Evolutionary conservation across 352 stramenopile species (phyloP), one percentile per base, ranked within the genome.

Genomic region (Peronospora belbahrii): DNA sequence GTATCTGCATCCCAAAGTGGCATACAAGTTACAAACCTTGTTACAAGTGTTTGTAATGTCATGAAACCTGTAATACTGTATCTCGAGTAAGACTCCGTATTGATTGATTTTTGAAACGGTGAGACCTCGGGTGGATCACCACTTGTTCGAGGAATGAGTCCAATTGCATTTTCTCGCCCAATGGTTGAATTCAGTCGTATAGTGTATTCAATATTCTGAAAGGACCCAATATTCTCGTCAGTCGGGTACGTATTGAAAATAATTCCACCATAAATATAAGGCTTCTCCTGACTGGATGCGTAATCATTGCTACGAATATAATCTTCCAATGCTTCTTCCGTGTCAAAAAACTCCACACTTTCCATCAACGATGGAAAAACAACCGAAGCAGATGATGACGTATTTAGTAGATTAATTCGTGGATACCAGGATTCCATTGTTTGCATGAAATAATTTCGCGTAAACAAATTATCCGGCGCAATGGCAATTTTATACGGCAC

Each of bases 341-440:
- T 67, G 20, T 67, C 43, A 50, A 77, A 88, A 38, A 88, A 88
- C 42, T 70, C 3, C n/a, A 88, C 59, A 25, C 68, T 79, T 27
- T 85, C 72, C 14, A 60, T 27, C 1, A 83, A 62, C 7, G 70
- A 83, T 13, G 76, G 76, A 28, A 85, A 55, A 18, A 70, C 38
- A 0, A n/a, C n/a, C n/a, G n/a, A n/a, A n/a, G 55, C 46, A 17
- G 68, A 57, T 2, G 30, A 35, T 19, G 31, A 38, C 13, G 52
- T 55, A 41, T 76, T 59, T 4, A 35, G 28, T 1, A 68, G 14
- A 13, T 42, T 42, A 10, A 75, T 51, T 9, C 64, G 36, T 14
- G 67, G 67, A 30, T 79, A 86, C 71, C 74, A 86, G 14, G 61
- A 14, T 32, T 68, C 57, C 70, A 85, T 79, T 0, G 70, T 81